Conservation (phyloP, 2,329 filamentous ascomycete genomes). For the Cladophialophora exuberans region DNA sequence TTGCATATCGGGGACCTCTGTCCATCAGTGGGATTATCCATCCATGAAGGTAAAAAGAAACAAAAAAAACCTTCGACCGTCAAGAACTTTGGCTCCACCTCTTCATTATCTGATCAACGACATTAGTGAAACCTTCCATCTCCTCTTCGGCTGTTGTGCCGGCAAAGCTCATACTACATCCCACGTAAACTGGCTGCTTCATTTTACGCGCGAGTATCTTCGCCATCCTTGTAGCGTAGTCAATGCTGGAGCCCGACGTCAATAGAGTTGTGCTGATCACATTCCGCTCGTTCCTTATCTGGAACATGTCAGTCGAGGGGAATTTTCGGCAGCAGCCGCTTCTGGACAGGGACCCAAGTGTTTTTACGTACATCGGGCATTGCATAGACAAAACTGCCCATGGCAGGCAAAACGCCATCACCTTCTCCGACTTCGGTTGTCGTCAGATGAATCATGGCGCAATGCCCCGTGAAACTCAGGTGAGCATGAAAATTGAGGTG, state of each 20-base stretch:
- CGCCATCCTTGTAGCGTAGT: conserved; percentile 84
- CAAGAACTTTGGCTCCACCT: conserved; percentile 15
- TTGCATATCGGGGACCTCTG: conserved; percentile 14
- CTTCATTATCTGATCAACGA: conserved; percentile 70
- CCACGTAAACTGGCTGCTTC: conserved; percentile 80
- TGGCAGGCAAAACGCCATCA: conserved; percentile 48
- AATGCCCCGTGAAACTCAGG: conserved; percentile 57
- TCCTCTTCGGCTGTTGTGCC: conserved; percentile 89
- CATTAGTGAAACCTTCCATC: conserved; percentile 80
- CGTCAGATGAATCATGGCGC: conserved; percentile 60
- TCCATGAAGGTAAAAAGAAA: background rate
- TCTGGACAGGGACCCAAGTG: background rate
- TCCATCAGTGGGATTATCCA: background rate
- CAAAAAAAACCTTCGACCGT: too few species aligned
- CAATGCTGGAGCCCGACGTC: conserved; percentile 72
- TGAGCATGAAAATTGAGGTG: conserved; percentile 63
- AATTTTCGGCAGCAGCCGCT: background rate
- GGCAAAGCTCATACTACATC: conserved; percentile 80
- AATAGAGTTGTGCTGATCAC: conserved; percentile 76
- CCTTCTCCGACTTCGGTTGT: conserved; percentile 54
- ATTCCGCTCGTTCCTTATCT: conserved; percentile 47
- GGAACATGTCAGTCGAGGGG: conserved; percentile 26
- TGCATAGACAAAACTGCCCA: conserved; percentile 93
- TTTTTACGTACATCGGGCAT: conserved; percentile 74
- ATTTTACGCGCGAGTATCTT: conserved; percentile 78